Evolutionary conservation across 352 stramenopile genomes (phyloP).

Genomic region (Pythium monospermum): DNA sequence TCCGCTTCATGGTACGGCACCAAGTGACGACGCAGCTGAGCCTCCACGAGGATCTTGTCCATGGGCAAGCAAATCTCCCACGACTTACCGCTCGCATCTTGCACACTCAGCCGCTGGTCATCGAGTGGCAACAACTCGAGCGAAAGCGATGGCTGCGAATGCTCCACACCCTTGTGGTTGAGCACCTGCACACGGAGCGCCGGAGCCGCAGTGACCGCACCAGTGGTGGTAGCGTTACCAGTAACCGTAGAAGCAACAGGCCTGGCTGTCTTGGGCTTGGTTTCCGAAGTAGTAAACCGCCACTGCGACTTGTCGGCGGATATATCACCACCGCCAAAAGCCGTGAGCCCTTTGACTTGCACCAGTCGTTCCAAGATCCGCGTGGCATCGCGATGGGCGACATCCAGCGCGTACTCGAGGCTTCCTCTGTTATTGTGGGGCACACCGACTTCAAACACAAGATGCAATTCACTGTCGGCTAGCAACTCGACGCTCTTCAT

Average conservation of each 20-base stretch:
- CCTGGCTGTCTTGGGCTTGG: background rate
- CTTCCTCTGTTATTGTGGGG: slow-evolving; percentile 36
- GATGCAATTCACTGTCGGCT: slow-evolving; percentile 14
- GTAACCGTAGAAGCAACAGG: no score
- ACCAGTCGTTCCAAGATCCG: slow-evolving; percentile 26
- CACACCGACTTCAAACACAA: slow-evolving; percentile 39
- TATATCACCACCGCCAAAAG: background rate
- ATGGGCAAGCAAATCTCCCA: slow-evolving; percentile 48
- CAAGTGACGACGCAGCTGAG: slow-evolving; percentile 36
- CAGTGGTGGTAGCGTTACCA: no score
- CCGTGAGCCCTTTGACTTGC: slow-evolving; percentile 8
- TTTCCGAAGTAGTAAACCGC: slow-evolving; percentile 16
- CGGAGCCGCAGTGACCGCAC: background rate
- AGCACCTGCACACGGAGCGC: slow-evolving; percentile 27
- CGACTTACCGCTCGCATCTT: slow-evolving; percentile 21
- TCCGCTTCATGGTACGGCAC: slow-evolving; percentile 29
- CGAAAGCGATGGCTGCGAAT: slow-evolving; percentile 25
- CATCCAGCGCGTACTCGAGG: slow-evolving; percentile 26
- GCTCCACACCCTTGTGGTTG: slow-evolving; percentile 18
- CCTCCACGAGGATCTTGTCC: slow-evolving; percentile 35
- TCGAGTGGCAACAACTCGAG: slow-evolving; percentile 41
- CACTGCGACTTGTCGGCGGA: slow-evolving; percentile 4
- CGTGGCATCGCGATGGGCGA: slow-evolving; percentile 28
- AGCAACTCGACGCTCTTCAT: slow-evolving; percentile 27
- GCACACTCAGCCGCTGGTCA: slow-evolving; percentile 39